A percentile compares a stretch with the other conserved stretches of the same genome.
Conservation (phyloP, 2,329 filamentous ascomycete genomes). For the Stagonosporopsis rhizophila region DNA sequence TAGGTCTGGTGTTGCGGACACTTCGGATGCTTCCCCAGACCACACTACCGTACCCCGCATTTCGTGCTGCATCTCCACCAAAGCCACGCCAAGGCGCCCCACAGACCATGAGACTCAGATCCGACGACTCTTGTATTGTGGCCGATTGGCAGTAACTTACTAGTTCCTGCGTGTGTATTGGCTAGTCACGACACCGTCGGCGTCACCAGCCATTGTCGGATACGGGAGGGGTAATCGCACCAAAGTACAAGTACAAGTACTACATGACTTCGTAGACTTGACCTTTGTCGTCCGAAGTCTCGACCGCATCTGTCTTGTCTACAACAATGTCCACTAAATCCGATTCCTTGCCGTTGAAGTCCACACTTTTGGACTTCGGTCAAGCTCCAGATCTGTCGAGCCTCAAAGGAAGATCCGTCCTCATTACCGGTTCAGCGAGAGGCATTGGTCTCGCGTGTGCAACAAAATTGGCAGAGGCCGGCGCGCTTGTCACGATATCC, state of each 20-base stretch:
- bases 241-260: background rate
- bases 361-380: constrained; percentile 19
- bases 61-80: background rate
- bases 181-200: background rate
- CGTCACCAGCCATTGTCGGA: background rate
- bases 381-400: constrained; percentile 22
- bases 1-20: background rate
- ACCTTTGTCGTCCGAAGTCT: background rate
- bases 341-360: constrained; percentile 2
- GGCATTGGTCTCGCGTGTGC: constrained; percentile 38
- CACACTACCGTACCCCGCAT: constrained; percentile 15
- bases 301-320: no score
- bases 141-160: background rate
- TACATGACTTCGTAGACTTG: background rate
- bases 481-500: constrained; percentile 35
- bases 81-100: background rate
- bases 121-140: background rate
- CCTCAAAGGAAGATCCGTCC: constrained; percentile 27
- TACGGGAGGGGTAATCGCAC: background rate
- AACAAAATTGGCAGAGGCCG: constrained; percentile 26
- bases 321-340: background rate
- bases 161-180: background rate
- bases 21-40: constrained; percentile 1
- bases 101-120: constrained; percentile 3
- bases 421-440: constrained; percentile 37